Conservation (phyloP, 352 stramenopile genomes). For the Pythium chondricola region DNA sequence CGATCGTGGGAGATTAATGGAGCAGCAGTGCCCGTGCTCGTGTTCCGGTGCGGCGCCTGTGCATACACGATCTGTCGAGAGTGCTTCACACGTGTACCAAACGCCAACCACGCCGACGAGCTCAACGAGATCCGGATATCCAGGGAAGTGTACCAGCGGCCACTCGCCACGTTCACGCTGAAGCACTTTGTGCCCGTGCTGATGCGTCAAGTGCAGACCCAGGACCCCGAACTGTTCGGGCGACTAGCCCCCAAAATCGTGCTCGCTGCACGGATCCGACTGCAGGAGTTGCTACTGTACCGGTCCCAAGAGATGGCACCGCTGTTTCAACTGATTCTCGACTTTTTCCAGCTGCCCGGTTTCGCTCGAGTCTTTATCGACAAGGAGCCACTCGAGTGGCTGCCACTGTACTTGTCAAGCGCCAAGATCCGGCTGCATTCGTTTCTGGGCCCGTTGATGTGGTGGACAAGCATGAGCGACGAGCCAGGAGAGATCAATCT, state of each 20-base stretch:
- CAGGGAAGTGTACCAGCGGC: constrained; percentile 5
- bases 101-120: constrained; percentile 13
- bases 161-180: neutral
- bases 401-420: constrained; percentile 41
- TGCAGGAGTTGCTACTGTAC: constrained; percentile 49
- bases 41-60: constrained; percentile 18
- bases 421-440: constrained; percentile 26
- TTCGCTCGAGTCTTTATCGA: constrained; percentile 31
- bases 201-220: constrained; percentile 18
- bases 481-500: constrained; percentile 44
- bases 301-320: constrained; percentile 34
- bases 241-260: constrained; percentile 30
- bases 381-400: constrained; percentile 16
- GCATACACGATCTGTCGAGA: constrained; percentile 19
- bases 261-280: constrained; percentile 37
- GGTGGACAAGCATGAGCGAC: constrained; percentile 59
- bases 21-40: constrained; percentile 6
- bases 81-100: constrained; percentile 54
- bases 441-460: constrained; percentile 59
- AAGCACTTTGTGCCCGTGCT: constrained; percentile 34
- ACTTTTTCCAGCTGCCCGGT: constrained; percentile 30
- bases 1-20: constrained; percentile 19
- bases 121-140: constrained; percentile 8
- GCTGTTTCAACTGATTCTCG: constrained; percentile 34
- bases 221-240: constrained; percentile 7